Conservation (phyloP, 1,139 yeast species). For the Pichia sp. region DNA sequence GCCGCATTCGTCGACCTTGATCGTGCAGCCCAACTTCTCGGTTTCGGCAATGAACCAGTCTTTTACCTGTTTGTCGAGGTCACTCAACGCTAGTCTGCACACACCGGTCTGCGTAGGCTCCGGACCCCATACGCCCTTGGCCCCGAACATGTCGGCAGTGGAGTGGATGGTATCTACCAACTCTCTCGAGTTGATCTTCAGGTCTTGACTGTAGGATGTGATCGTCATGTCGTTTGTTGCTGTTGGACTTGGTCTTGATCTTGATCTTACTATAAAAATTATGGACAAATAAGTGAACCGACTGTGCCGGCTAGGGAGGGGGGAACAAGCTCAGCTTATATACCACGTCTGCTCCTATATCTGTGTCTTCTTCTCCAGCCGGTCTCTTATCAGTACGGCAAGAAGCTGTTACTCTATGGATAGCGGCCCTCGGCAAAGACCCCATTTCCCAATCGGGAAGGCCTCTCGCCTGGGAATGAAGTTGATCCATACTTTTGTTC, state of each 20-base stretch:
- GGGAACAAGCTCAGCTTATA: no score
- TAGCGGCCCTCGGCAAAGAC: constrained; percentile 1
- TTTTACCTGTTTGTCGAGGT: constrained; percentile 59
- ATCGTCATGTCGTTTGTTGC: constrained; percentile 5
- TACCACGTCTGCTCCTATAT: no score
- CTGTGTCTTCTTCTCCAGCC: no score
- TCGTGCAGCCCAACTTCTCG: constrained; percentile 49
- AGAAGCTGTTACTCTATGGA: no score
- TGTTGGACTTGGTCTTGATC: neutral
- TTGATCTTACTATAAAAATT: no score
- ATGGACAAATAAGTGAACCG: no score
- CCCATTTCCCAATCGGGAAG: constrained; percentile 1
- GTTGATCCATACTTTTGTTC: neutral
- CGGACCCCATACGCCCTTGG: constrained; percentile 60
- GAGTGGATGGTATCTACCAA: constrained; percentile 54
- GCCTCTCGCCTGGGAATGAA: neutral
- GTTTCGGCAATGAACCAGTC: constrained; percentile 63
- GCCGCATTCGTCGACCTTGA: constrained; percentile 60
- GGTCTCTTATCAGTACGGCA: no score
- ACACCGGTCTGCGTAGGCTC: constrained; percentile 55
- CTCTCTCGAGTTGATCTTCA: constrained; percentile 37
- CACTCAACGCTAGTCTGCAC: constrained; percentile 56
- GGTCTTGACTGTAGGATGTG: constrained; percentile 8
- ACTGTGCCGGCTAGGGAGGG: no score
- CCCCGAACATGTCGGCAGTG: constrained; percentile 56